Conservation (phyloP, 176 grass and related monocot species). For the Aechmea fasciata region DNA sequence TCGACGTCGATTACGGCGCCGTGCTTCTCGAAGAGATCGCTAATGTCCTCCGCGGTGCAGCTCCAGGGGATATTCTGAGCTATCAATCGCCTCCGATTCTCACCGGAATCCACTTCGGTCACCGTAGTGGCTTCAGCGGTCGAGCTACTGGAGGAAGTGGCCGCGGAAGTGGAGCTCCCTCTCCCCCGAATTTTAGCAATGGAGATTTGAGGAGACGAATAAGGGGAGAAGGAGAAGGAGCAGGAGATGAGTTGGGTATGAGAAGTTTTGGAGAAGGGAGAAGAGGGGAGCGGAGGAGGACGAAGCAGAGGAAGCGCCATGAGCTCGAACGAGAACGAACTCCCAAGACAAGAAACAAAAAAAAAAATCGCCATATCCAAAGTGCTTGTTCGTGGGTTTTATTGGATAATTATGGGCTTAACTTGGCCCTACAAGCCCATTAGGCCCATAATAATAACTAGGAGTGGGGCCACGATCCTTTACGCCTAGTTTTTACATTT, state of each 20-base stretch:
- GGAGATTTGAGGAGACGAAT: conserved; percentile 7
- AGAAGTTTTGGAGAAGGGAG: background rate
- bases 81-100: conserved; percentile 43
- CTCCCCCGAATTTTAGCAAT: conserved; percentile 2
- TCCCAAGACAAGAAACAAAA: background rate
- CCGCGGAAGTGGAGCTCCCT: background rate
- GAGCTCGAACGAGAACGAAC: conserved; percentile 6
- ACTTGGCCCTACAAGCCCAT: background rate
- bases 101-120: background rate
- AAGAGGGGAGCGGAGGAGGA: conserved; percentile 12
- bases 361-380: no score
- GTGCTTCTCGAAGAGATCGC: conserved; percentile 63
- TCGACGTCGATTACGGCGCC: conserved; percentile 58
- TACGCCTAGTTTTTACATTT: no score
- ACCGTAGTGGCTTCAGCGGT: conserved; percentile 20
- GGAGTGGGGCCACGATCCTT: background rate
- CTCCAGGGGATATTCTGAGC: conserved; percentile 94
- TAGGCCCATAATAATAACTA: conserved; percentile 17
- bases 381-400: conserved; percentile 6
- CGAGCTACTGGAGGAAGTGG: conserved; percentile 16
- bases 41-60: conserved; percentile 59
- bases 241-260: conserved; percentile 6
- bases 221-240: conserved; percentile 9
- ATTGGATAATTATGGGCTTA: conserved; percentile 13
- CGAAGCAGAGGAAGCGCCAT: conserved; percentile 49